phyloP scores from a whole-genome alignment of 495 filamentous ascomycete genomes.

The Massariosphaeria phaeospora region DNA sequence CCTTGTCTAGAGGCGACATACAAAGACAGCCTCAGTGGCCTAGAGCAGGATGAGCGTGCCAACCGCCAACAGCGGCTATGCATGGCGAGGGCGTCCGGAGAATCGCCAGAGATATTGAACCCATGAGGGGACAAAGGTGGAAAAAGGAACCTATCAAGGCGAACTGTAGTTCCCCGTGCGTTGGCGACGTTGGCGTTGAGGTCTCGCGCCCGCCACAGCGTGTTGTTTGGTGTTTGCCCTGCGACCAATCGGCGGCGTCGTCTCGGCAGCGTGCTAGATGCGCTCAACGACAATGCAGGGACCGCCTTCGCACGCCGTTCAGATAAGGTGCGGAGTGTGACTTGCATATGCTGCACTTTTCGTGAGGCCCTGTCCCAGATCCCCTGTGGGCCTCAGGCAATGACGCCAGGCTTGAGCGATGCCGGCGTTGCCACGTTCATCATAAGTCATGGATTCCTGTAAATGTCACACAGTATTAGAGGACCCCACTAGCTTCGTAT shows the following conservation, averaged over 20 bases:
- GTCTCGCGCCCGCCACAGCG: conserved; percentile 3
- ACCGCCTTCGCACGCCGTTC: not conserved
- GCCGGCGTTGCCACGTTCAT: no score
- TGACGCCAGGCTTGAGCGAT: no score
- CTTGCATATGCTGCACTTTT: conserved; percentile 4
- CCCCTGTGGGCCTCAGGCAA: no score
- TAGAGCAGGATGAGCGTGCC: not conserved
- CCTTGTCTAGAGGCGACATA: conserved; percentile 3
- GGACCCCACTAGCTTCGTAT: not conserved
- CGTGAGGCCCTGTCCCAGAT: no score
- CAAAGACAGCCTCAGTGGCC: not conserved
- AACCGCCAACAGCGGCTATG: conserved; percentile 32
- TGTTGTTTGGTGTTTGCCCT: not conserved
- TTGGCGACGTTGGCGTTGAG: conserved; percentile 23
- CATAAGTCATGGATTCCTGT: no score
- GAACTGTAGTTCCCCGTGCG: conserved; percentile 15
- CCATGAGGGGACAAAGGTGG: not conserved
- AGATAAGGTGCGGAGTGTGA: conserved; percentile 27
- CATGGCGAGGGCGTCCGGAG: conserved; percentile 18
- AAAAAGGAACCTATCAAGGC: conserved; percentile 17
- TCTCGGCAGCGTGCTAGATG: conserved; percentile 4
- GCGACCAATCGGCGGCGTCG: conserved; percentile 17
- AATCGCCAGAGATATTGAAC: conserved; percentile 3
- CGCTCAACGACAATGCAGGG: conserved; percentile 7
- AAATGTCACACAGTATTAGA: not conserved